A percentile compares a stretch with the other conserved stretches of the same genome.
Evolutionary conservation across 768 basidiomycete species (phyloP).

Genomic region (Termitomyces sp.): DNA sequence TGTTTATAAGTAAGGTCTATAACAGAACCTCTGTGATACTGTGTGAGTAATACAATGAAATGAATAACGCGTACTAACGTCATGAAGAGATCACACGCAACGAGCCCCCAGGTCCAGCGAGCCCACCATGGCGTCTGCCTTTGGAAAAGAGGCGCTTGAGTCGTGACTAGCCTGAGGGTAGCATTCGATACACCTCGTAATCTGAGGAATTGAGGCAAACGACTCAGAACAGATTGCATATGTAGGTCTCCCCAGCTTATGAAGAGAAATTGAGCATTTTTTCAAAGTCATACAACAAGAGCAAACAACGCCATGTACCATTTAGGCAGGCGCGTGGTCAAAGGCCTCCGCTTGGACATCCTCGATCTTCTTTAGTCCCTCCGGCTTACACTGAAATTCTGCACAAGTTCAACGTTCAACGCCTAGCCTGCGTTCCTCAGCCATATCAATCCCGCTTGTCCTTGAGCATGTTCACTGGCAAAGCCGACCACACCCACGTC

Average conservation of each 20-base stretch:
- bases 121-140: slow-evolving; percentile 25
- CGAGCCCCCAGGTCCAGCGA: slow-evolving; percentile 21
- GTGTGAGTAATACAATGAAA: not conserved
- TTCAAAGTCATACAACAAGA: not conserved
- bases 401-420: not conserved
- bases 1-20: slow-evolving; percentile 29
- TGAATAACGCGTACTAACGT: slow-evolving; percentile 16
- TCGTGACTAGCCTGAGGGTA: not conserved
- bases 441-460: not conserved
- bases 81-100: slow-evolving; percentile 26
- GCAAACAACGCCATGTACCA: not conserved
- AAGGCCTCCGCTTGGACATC: slow-evolving; percentile 3
- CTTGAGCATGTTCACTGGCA: not conserved
- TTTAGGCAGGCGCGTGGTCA: not conserved
- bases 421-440: not conserved
- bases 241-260: not conserved
- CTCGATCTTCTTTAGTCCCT: not conserved
- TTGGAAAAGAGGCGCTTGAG: slow-evolving; percentile 21
- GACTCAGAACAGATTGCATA: slow-evolving; percentile 11
- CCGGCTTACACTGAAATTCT: not conserved
- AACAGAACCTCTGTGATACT: slow-evolving; percentile 18
- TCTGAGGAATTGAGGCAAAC: slow-evolving; percentile 8
- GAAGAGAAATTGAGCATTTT: not conserved
- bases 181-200: slow-evolving; percentile 3
- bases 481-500: slow-evolving; percentile 3